Base-by-base conservation (phyloP, 73 alveolate genomes). In the Symbiodinium pilosum region DNA sequence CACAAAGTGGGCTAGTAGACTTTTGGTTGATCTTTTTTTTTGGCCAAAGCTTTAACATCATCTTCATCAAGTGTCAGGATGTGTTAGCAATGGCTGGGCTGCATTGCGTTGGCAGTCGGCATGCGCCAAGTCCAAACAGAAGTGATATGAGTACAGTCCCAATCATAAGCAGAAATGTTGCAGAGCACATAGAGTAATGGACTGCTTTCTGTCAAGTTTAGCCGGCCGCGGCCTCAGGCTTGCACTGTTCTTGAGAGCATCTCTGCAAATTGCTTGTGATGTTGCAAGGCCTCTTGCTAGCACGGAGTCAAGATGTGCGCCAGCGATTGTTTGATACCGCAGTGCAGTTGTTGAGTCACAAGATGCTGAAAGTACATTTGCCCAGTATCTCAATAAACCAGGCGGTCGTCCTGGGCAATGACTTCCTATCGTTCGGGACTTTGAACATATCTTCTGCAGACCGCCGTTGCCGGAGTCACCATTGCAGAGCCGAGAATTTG, bases 321-420 rank as follows among this genome's bases (percentile, higher is more conserved):
- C 36, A n/a, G n/a, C n/a, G n/a, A n/a, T n/a, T n/a, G n/a, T n/a
- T n/a, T n/a, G n/a, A n/a, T n/a, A n/a, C n/a, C n/a, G n/a, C n/a
- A n/a, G n/a, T n/a, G n/a, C n/a, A n/a, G n/a, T n/a, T n/a, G n/a
- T 54, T 30, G 73, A 54, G 30, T 54, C 34, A 26, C 5, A 26
- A 54, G 73, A 12, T 24, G 73, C 73, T 54, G 73, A 8, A 24
- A n/a, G 32, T 18, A 16, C n/a, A n/a, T n/a, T n/a, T n/a, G n/a
- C n/a, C n/a, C n/a, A 26, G 32, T 54, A 7, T 30, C 73, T 9
- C 84, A 26, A 69, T 30, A n/a, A 16, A 64, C 94, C 94, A 87
- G 94, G 94, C 94, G 14, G 39, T 87, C 26, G 54, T 87, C 54
- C 38, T 87, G 59, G 94, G 94, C 56, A 87, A 87, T n/a, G 94